A percentile compares a stretch with the other conserved stretches of the same genome.
Evolutionary conservation across 2,329 filamentous ascomycete genomes (phyloP).

Genomic region (Ophiobolus disseminans): DNA sequence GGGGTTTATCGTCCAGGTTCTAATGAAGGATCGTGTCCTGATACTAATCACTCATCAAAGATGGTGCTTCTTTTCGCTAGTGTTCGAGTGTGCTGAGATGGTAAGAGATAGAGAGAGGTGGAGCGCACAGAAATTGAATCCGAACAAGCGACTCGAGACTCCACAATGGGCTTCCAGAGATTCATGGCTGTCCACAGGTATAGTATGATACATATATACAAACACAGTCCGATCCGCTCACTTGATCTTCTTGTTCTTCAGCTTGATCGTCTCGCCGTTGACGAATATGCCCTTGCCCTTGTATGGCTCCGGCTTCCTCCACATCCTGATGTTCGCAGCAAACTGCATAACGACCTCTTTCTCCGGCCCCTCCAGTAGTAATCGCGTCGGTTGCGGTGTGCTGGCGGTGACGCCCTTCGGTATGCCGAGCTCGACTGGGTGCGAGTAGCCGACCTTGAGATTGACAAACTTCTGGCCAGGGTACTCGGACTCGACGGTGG

Average conservation of each 20-base stretch:
- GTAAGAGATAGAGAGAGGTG: too few species aligned
- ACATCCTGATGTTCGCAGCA: constrained; percentile 84
- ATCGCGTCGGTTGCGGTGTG: constrained; percentile 87
- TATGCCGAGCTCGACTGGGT: constrained; percentile 88
- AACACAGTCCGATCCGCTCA: constrained; percentile 28
- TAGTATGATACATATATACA: constrained; percentile 30
- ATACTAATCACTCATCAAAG: too few species aligned
- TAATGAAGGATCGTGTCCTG: too few species aligned
- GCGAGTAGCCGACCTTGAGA: constrained; percentile 94
- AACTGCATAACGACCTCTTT: constrained; percentile 89
- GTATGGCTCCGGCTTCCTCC: constrained; percentile 94
- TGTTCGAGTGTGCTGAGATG: too few species aligned
- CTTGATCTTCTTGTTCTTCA: constrained; percentile 85
- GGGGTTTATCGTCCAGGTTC: too few species aligned
- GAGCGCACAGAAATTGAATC: too few species aligned
- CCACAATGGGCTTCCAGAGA: too few species aligned
- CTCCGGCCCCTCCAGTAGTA: constrained; percentile 86
- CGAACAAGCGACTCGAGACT: too few species aligned
- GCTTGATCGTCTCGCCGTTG: constrained; percentile 94
- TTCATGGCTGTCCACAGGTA: too few species aligned
- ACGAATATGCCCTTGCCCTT: constrained; percentile 99
- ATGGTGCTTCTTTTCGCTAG: too few species aligned
- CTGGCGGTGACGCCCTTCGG: constrained; percentile 84
- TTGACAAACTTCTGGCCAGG: constrained; percentile 87
- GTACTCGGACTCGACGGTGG: constrained; percentile 70